Base-by-base conservation (phyloP, 768 basidiomycete species). In the Hericium erinaceus region DNA sequence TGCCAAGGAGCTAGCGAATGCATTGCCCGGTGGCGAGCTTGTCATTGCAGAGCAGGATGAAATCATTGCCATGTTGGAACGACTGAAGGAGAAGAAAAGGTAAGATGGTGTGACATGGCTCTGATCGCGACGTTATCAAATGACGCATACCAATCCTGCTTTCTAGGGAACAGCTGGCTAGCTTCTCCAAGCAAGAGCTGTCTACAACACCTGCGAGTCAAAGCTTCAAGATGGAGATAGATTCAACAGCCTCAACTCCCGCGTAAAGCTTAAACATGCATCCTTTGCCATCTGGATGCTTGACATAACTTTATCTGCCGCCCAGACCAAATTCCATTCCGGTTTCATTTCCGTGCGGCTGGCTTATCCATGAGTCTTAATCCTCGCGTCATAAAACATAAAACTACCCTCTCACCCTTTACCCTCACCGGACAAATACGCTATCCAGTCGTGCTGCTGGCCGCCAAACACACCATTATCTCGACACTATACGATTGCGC, bases 161-260 rank as follows among this genome's bases (percentile, higher is more conserved):
- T 38, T 50, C 33, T 20, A 89, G 86, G 44, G 74, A 75, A 39
- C 81, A 84, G 61, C 72, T 88, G 1, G 70, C 66, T 0, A 72
- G 76, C 13, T 87, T 89, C 61, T 69, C 81, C 4, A 68, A 73
- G 13, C 72, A 70, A 55, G 73, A 74, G 18, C 64, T 78, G 20
- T 65, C 64, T 13, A 70, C 76, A 33, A 68, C 71, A 8, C 18
- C 48, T 38, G 52, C 39, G 64, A 24, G 64, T 62, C 13, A 60
- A 12, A 71, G 75, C 22, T 48, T 64, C 4, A 77, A 74, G 60
- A 85, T 87, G 79, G 87, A 88, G 62, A 69, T 89, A 40, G 87
- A 89, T 65, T 89, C 87, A 13, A 83, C 81, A 57, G 87, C 87
- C 26, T 88, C 87, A 3, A 89, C 87, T 3, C 87, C 87, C 2